Conservation (phyloP, 768 basidiomycete genomes). For the Lyophyllum decastes region DNA sequence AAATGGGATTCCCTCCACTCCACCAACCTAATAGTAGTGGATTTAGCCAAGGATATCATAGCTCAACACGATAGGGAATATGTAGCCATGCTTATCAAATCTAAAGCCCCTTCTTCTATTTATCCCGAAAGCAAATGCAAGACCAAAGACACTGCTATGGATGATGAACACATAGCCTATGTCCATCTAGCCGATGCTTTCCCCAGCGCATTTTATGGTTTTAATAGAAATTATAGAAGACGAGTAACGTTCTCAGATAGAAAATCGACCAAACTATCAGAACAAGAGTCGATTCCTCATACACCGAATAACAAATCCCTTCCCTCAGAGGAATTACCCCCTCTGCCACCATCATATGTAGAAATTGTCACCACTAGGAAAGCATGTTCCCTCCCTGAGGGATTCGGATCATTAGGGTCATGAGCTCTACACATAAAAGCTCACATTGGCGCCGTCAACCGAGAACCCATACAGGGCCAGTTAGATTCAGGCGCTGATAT, state of each 20-base stretch:
- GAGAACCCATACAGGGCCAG: neutral
- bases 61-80: constrained; percentile 6
- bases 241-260: neutral
- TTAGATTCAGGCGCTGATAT: neutral
- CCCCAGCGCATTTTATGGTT: neutral
- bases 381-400: neutral
- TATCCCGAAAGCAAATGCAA: neutral
- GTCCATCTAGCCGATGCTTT: neutral
- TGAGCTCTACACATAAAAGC: neutral
- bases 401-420: neutral
- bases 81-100: constrained; percentile 17
- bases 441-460: neutral
- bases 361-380: neutral
- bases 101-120: constrained; percentile 4
- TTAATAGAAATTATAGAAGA: neutral
- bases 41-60: constrained; percentile 1
- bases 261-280: neutral
- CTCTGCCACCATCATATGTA: neutral
- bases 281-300: neutral
- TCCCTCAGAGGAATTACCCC: neutral
- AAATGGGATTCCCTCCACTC: constrained; percentile 10
- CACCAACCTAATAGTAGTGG: neutral
- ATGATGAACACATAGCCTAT: neutral
- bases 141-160: neutral
- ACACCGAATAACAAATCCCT: no score